A percentile compares a stretch with the other conserved stretches of the same genome.
Conservation (phyloP, 2,329 filamentous ascomycete genomes). For the Acrocalymma vagum region DNA sequence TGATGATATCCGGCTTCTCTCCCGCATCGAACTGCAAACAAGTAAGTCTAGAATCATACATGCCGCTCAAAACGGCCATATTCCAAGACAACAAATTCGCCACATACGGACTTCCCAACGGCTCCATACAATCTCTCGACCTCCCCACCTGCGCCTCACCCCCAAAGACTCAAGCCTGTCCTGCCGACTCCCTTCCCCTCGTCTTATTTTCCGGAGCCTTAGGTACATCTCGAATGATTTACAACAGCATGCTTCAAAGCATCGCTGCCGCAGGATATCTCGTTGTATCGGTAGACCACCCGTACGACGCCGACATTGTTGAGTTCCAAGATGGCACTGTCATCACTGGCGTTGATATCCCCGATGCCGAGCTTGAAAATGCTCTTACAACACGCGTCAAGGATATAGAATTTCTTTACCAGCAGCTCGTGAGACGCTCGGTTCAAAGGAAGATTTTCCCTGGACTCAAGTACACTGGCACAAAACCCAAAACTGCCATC, state of each 20-base stretch:
- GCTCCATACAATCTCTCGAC: slow-evolving; percentile 24
- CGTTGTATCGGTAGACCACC: slow-evolving; percentile 60
- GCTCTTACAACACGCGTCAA: slow-evolving; percentile 28
- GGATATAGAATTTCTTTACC: slow-evolving; percentile 30
- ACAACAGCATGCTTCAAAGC: slow-evolving; percentile 54
- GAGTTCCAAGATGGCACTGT: slow-evolving; percentile 57
- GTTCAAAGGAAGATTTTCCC: slow-evolving; percentile 17
- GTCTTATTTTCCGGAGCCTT: slow-evolving; percentile 58
- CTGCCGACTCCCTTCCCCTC: slow-evolving; percentile 17
- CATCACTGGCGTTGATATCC: slow-evolving; percentile 31
- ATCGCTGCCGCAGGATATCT: slow-evolving; percentile 58
- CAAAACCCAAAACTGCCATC: slow-evolving; percentile 20
- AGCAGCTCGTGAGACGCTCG: slow-evolving; percentile 22
- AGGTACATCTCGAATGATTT: slow-evolving; percentile 53
- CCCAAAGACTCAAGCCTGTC: not conserved
- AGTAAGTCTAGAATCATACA: slow-evolving; percentile 21
- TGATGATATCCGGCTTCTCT: slow-evolving; percentile 36
- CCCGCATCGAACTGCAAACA: slow-evolving; percentile 23
- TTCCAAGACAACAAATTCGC: slow-evolving; percentile 31
- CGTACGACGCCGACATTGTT: slow-evolving; percentile 58
- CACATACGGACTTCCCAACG: slow-evolving; percentile 35
- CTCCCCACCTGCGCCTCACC: slow-evolving; percentile 23
- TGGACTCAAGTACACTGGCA: not conserved
- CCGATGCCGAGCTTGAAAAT: slow-evolving; percentile 27
- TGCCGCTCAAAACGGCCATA: slow-evolving; percentile 29